Evolutionary conservation across 1,284 basidiomycete species (phyloP).

Genomic region (Ganoderma resinaceum): DNA sequence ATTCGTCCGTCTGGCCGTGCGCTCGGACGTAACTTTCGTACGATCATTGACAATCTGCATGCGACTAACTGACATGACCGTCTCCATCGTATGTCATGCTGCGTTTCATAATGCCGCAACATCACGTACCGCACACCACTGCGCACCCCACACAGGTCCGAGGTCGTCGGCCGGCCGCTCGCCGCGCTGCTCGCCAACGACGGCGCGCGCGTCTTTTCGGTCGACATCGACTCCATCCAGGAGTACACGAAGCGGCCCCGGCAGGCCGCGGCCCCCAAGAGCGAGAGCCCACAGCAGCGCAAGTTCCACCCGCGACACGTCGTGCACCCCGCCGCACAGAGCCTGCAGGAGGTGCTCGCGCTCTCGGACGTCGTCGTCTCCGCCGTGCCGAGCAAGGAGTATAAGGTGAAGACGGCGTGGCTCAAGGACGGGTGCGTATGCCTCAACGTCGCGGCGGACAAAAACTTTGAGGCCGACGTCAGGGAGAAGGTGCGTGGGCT

Average conservation of each 20-base stretch:
- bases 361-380: slow-evolving; percentile 91
- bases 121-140: not conserved
- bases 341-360: slow-evolving; percentile 80
- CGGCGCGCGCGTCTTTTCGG: slow-evolving; percentile 93
- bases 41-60: not conserved
- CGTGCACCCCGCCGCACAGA: slow-evolving; percentile 69
- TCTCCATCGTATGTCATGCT: not conserved
- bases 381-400: slow-evolving; percentile 86
- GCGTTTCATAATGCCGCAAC: not conserved
- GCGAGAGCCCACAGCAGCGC: slow-evolving; percentile 42
- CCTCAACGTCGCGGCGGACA: slow-evolving; percentile 93
- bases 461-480: slow-evolving; percentile 96
- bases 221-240: slow-evolving; percentile 94
- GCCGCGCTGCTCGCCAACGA: slow-evolving; percentile 96
- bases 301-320: slow-evolving; percentile 87
- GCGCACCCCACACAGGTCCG: slow-evolving; percentile 67
- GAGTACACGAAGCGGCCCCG: slow-evolving; percentile 92
- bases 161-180: slow-evolving; percentile 95
- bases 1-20: not conserved
- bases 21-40: not conserved
- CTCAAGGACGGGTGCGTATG: slow-evolving; percentile 95
- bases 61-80: not conserved
- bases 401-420: slow-evolving; percentile 90
- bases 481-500: slow-evolving; percentile 77
- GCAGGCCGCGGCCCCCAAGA: slow-evolving; percentile 39